Conservation (phyloP, 2,329 filamentous ascomycete species). For the Blastomyces silverae region DNA sequence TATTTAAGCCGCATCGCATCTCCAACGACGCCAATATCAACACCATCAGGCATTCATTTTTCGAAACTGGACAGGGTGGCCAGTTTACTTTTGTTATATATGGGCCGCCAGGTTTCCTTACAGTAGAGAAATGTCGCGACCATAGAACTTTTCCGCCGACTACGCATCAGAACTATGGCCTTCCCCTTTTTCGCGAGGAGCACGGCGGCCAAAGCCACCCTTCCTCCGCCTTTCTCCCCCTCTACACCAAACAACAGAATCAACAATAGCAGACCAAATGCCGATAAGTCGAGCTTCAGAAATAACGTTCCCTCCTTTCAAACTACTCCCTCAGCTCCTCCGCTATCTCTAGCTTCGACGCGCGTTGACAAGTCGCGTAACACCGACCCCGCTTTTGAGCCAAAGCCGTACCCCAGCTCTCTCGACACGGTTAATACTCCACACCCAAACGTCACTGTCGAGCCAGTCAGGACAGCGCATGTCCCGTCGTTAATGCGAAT, state of each 20-base stretch:
- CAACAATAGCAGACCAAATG: constrained; percentile 5
- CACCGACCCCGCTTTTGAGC: constrained; percentile 30
- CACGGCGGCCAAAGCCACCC: neutral
- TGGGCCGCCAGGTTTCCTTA: neutral
- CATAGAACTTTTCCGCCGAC: neutral
- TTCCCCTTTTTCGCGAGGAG: constrained; percentile 4
- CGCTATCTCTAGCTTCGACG: constrained; percentile 14
- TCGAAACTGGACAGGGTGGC: neutral
- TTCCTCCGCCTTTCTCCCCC: neutral
- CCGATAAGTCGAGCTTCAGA: neutral
- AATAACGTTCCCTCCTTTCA: neutral
- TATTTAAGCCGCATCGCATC: constrained; percentile 6
- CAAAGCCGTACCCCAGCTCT: constrained; percentile 23
- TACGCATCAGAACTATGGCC: constrained; percentile 6
- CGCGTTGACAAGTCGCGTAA: constrained; percentile 15
- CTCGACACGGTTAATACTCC: constrained; percentile 28
- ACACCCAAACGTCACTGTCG: constrained; percentile 48
- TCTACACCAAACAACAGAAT: neutral
- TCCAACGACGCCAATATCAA: neutral
- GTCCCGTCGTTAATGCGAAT: constrained; percentile 53
- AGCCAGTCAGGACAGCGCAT: constrained; percentile 47
- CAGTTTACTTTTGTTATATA: neutral
- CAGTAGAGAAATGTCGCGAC: neutral
- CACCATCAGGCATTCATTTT: neutral
- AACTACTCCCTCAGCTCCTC: neutral